Conservation (phyloP, 2,329 filamentous ascomycete species). For the Cladosporium velox region DNA sequence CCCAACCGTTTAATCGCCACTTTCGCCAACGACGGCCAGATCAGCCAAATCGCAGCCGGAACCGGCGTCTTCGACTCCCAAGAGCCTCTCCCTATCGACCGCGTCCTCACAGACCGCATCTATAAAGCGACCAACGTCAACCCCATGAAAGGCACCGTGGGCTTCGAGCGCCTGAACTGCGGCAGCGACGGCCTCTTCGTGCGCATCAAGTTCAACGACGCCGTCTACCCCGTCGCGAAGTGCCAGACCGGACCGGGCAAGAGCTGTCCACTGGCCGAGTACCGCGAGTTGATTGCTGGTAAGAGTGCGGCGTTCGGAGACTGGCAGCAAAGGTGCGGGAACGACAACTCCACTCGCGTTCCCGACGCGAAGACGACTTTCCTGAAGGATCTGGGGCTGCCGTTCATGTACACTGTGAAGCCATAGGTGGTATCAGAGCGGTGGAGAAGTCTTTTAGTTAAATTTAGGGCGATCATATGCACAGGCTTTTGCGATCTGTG, state of each 20-base stretch:
- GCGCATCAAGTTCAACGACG: conserved; percentile 63
- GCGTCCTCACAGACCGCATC: conserved; percentile 44
- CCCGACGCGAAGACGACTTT: conserved; percentile 24
- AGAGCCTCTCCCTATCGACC: conserved; percentile 49
- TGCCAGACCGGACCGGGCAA: conserved; percentile 48
- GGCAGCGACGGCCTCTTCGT: conserved; percentile 49
- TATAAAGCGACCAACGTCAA: conserved; percentile 60
- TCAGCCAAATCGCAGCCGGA: conserved; percentile 61
- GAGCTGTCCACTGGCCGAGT: conserved; percentile 50
- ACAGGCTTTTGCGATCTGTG: not conserved
- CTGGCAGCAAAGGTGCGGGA: conserved; percentile 25
- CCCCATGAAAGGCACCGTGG: conserved; percentile 66
- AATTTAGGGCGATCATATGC: not conserved
- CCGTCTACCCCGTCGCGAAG: conserved; percentile 61
- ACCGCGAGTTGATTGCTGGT: conserved; percentile 21
- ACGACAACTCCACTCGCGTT: conserved; percentile 22
- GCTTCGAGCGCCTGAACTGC: conserved; percentile 65
- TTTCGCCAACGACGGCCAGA: conserved; percentile 68
- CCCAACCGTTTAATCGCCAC: conserved; percentile 61
- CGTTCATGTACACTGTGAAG: conserved; percentile 21
- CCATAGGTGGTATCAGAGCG: conserved; percentile 5
- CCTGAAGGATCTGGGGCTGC: conserved; percentile 23
- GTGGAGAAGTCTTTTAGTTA: not conserved
- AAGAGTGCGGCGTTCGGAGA: conserved; percentile 25
- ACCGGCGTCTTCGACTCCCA: conserved; percentile 64